These are phyloP conservation scores for Coprinopsis cinerea DNA, from an alignment of 768 basidiomycete genomes.

Conservation along the genomic window DNA sequence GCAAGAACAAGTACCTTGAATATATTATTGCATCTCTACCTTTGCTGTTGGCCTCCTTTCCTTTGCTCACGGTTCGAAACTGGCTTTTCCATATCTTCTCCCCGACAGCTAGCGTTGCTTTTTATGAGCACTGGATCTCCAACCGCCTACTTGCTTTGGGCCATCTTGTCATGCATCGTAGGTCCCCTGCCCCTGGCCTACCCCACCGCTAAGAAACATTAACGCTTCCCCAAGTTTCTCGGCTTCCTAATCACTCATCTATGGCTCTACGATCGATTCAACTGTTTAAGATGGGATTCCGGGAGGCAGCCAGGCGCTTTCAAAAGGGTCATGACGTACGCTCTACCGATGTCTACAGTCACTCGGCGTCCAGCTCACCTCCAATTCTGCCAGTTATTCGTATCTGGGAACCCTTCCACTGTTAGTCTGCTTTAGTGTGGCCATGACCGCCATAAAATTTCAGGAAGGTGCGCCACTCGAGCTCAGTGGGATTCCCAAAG, in stretches of 20 bases:
- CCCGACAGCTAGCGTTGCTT: slow-evolving; percentile 13
- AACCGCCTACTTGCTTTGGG: slow-evolving; percentile 72
- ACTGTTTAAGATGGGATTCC: slow-evolving; percentile 68
- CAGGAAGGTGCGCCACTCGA: slow-evolving; percentile 50
- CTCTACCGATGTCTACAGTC: slow-evolving; percentile 11
- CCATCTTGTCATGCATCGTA: slow-evolving; percentile 60
- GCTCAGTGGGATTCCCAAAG: not conserved
- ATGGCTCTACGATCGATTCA: slow-evolving; percentile 76
- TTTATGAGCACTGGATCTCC: slow-evolving; percentile 72
- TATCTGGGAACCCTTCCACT: slow-evolving; percentile 67
- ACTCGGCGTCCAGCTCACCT: slow-evolving; percentile 14
- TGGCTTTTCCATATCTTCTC: slow-evolving; percentile 24
- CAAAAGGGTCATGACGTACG: slow-evolving; percentile 85
- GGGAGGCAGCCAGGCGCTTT: slow-evolving; percentile 80
- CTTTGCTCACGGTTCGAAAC: slow-evolving; percentile 14
- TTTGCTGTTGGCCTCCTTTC: not conserved
- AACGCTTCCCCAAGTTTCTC: slow-evolving; percentile 44
- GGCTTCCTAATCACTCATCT: slow-evolving; percentile 65
- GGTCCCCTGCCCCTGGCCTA: slow-evolving; percentile 41
- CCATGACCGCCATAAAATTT: slow-evolving; percentile 63
- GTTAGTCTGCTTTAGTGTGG: slow-evolving; percentile 56
- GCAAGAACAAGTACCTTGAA: not conserved
- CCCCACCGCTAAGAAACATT: slow-evolving; percentile 14
- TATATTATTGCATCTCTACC: not conserved
- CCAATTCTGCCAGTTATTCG: slow-evolving; percentile 51